phyloP scores from a whole-genome alignment of 2,329 filamentous ascomycete species.

The Fusarium cicatricum region DNA sequence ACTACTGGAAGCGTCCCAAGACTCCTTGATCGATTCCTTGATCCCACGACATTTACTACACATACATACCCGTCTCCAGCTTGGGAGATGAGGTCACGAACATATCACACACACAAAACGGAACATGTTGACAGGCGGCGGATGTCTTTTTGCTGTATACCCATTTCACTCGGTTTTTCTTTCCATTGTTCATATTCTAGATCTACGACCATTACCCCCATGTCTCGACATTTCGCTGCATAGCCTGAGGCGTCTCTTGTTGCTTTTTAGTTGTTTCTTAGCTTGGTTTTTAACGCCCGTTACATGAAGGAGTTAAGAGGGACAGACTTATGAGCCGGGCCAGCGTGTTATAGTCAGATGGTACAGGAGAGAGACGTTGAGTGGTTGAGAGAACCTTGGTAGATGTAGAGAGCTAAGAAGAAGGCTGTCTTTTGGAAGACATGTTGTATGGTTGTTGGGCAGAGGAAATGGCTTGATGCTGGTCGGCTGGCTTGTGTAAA shows the following conservation, averaged over 20 bases:
- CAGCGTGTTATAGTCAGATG: not conserved
- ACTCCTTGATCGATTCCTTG: conserved; percentile 67
- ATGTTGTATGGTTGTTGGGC: not conserved
- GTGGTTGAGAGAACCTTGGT: not conserved
- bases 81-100: conserved; percentile 14
- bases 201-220: conserved; percentile 11
- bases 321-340: conserved; percentile 2
- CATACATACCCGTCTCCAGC: conserved; percentile 20
- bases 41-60: conserved; percentile 22
- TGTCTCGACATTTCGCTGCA: conserved; percentile 30
- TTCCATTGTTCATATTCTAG: conserved; percentile 6
- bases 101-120: conserved; percentile 13
- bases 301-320: conserved; percentile 34
- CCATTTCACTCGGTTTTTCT: conserved; percentile 19
- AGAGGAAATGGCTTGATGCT: not conserved
- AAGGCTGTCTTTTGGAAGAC: not conserved
- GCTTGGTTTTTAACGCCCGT: conserved; percentile 1
- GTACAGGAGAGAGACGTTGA: not conserved
- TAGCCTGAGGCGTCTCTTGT: conserved; percentile 41
- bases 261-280: conserved; percentile 19
- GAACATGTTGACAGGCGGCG: conserved; percentile 11
- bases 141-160: conserved; percentile 40
- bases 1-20: conserved; percentile 72
- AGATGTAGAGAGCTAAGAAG: not conserved
- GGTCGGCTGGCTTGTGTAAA: conserved; percentile 1